Evolutionary conservation across 2,329 filamentous ascomycete species (phyloP), one percentile per base, ranked within the genome.

Genomic region (Sclerotinia spermophila): DNA sequence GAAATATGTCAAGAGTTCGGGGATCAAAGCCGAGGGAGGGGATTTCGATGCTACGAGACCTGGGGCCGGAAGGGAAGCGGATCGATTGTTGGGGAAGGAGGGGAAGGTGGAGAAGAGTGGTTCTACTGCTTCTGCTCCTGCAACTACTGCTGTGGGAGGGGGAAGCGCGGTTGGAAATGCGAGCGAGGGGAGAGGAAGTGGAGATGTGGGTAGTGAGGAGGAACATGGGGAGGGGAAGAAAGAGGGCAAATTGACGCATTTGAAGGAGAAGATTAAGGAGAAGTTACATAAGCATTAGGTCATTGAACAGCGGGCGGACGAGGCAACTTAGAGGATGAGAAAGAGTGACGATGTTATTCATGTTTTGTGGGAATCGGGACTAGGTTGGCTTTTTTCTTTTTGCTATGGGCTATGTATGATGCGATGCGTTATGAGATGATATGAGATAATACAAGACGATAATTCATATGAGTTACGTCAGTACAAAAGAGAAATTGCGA

Each of bases 101-200:
- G 86, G 87, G n/a, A 21, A 68, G 74, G 86, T 86, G 0, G 89
- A 89, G 0, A 79, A 91, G 53, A n/a, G n/a, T n/a, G n/a, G n/a
- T n/a, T n/a, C n/a, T n/a, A n/a, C n/a, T n/a, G n/a, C n/a, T n/a
- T n/a, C n/a, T n/a, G n/a, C n/a, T n/a, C n/a, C n/a, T n/a, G n/a
- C n/a, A 5, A 17, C 15, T 42, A 80, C 82, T 51, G 87, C 87
- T 24, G 89, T 92, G 59, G 89, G 89, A 1, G 1, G 89, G 89
- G 0, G 78, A 90, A 51, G 89, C 92, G 56, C 89, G 89, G 2
- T 89, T 89, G 17, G 84, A 91, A 90, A 92, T 75, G 90, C 91
- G 76, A 89, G 91, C 75, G 88, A 86, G 8, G 84, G 10, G 55
- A 21, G 10, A 21, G 87, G 70, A 78, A 85, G 76, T 86, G 86